Conservation (phyloP, 1,284 basidiomycete species). For the Schizophyllum commune region DNA sequence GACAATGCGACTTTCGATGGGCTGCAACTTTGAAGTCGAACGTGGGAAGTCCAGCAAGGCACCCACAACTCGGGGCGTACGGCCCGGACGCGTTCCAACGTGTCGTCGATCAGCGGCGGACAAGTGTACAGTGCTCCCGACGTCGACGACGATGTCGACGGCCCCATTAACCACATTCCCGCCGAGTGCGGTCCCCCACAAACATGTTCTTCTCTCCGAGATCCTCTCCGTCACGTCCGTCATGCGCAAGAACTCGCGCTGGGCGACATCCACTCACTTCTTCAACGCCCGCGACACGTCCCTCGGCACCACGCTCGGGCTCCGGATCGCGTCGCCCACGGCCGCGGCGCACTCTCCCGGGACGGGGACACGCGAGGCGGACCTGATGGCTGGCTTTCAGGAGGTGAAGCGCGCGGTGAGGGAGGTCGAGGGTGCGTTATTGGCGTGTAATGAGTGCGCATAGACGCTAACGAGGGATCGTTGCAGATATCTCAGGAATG, state of each 20-base stretch:
- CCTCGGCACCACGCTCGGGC: constrained; percentile 65
- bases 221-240: constrained; percentile 87
- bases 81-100: neutral
- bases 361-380: constrained; percentile 47
- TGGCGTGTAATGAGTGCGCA: constrained; percentile 1
- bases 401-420: constrained; percentile 74
- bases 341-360: constrained; percentile 2
- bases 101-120: neutral
- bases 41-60: neutral
- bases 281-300: constrained; percentile 49
- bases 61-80: neutral
- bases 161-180: neutral
- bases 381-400: constrained; percentile 87
- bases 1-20: too few species aligned
- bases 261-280: constrained; percentile 68
- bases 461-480: constrained; percentile 10
- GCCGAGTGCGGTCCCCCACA: constrained; percentile 36
- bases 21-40: too few species aligned
- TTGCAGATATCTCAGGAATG: constrained; percentile 49
- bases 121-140: neutral
- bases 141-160: constrained; percentile 14
- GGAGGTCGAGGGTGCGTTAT: constrained; percentile 60
- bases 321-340: constrained; percentile 48
- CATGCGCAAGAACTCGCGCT: constrained; percentile 97
- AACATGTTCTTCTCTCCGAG: constrained; percentile 82